Percentiles rank a stretch among this genome's conserved stretches.
Conservation (phyloP, 2,329 filamentous ascomycete species). For the Stachybotrys chlorohalonatus region DNA sequence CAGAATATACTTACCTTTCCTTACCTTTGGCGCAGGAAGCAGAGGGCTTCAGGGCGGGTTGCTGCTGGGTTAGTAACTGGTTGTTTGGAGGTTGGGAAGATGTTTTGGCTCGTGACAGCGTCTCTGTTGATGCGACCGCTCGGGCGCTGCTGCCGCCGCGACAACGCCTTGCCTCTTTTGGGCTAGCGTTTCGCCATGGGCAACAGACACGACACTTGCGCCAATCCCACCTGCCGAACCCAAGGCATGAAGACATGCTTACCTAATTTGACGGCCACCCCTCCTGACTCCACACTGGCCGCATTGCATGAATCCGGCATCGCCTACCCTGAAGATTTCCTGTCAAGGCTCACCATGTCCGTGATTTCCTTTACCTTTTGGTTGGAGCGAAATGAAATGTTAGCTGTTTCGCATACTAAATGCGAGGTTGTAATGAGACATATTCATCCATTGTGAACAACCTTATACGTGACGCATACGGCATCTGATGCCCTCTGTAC, state of each 20-base stretch:
- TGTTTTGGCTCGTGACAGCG: slow-evolving; percentile 1
- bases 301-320: too few species aligned
- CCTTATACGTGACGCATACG: too few species aligned
- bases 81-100: neutral
- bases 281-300: too few species aligned
- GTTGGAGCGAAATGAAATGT: too few species aligned
- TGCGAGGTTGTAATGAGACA: too few species aligned
- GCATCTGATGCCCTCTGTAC: too few species aligned
- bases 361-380: too few species aligned
- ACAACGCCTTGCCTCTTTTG: neutral
- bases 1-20: neutral
- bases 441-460: too few species aligned
- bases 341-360: too few species aligned
- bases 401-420: too few species aligned
- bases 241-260: neutral
- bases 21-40: neutral
- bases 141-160: neutral
- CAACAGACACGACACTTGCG: neutral
- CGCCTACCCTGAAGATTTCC: too few species aligned
- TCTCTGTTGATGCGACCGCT: neutral
- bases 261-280: too few species aligned
- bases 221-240: neutral
- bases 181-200: neutral
- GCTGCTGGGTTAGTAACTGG: neutral
- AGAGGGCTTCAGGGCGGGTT: neutral